phyloP scores from a whole-genome alignment of 352 stramenopile genomes.

The Globisporangium emineosum region DNA sequence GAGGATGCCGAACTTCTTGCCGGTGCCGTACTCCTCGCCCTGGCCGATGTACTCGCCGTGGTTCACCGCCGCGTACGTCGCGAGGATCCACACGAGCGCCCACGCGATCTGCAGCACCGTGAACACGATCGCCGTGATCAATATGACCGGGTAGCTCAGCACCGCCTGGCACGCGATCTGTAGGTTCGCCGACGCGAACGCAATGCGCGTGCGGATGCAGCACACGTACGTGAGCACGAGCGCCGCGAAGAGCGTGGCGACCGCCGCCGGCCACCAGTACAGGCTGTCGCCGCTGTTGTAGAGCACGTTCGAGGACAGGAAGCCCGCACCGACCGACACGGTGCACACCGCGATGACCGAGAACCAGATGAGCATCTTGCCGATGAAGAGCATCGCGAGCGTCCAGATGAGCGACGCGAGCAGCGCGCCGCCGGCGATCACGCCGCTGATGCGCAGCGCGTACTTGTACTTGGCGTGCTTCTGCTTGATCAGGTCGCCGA shows the following conservation, averaged over 20 bases:
- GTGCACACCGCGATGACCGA: constrained; percentile 36
- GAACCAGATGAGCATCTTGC: constrained; percentile 68
- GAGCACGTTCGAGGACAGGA: constrained; percentile 37
- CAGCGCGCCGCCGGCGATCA: constrained; percentile 37
- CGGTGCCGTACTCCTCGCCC: constrained; percentile 25
- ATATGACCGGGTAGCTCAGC: constrained; percentile 69
- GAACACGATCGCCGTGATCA: constrained; percentile 65
- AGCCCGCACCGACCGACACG: constrained; percentile 35
- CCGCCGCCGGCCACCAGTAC: constrained; percentile 51
- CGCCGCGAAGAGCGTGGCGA: constrained; percentile 34
- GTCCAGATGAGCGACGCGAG: constrained; percentile 43
- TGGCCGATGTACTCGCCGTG: constrained; percentile 45
- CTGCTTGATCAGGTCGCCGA: constrained; percentile 28
- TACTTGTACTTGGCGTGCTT: constrained; percentile 60
- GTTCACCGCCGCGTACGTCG: constrained; percentile 58
- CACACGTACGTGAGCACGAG: constrained; percentile 54
- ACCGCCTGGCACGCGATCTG: constrained; percentile 72
- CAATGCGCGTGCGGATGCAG: constrained; percentile 45
- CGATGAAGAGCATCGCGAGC: constrained; percentile 46
- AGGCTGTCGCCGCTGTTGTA: constrained; percentile 34
- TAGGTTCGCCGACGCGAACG: constrained; percentile 85
- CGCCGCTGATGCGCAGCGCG: constrained; percentile 39
- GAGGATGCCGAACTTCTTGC: constrained; percentile 36
- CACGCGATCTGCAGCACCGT: constrained; percentile 69
- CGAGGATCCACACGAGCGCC: constrained; percentile 71